These are phyloP conservation scores for Fusarium tanahbumbuense DNA, from an alignment of 2,329 filamentous ascomycete species.

Conservation along the genomic window DNA sequence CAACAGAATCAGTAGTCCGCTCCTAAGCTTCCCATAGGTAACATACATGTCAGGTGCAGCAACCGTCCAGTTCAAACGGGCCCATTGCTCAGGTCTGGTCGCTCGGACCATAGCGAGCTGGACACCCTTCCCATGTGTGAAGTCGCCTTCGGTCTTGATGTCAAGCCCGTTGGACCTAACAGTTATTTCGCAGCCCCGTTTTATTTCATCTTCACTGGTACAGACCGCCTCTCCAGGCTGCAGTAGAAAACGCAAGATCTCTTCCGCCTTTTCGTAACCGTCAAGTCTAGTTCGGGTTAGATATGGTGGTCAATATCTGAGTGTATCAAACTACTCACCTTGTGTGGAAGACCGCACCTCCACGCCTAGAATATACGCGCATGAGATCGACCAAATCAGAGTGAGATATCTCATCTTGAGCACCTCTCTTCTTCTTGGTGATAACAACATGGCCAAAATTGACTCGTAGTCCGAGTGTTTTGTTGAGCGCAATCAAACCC, in stretches of 20 bases:
- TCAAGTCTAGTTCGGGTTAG: constrained; percentile 36
- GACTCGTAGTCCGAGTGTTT: constrained; percentile 49
- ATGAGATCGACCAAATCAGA: constrained; percentile 45
- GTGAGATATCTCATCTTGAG: constrained; percentile 40
- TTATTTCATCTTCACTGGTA: constrained; percentile 16
- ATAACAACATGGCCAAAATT: constrained; percentile 50
- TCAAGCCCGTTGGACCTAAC: constrained; percentile 35
- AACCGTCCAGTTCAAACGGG: constrained; percentile 50
- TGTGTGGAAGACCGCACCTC: constrained; percentile 46
- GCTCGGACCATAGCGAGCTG: constrained; percentile 43
- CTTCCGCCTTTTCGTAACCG: constrained; percentile 21
- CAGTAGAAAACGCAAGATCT: constrained; percentile 32
- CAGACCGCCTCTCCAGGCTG: constrained; percentile 29
- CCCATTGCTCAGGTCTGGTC: constrained; percentile 35
- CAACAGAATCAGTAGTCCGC: constrained; percentile 15
- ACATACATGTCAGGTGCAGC: constrained; percentile 53
- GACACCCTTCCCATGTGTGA: constrained; percentile 3
- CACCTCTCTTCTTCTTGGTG: constrained; percentile 42
- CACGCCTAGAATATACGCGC: constrained; percentile 45
- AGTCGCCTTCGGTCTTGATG: constrained; percentile 39
- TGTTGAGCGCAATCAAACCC: constrained; percentile 41
- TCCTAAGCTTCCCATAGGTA: background rate
- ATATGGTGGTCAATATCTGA: background rate
- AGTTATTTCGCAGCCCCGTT: constrained; percentile 36
- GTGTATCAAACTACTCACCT: constrained; percentile 38